Evolutionary conservation across 75 land plant species (phyloP).

Genomic region (Picea sitchensis): DNA sequence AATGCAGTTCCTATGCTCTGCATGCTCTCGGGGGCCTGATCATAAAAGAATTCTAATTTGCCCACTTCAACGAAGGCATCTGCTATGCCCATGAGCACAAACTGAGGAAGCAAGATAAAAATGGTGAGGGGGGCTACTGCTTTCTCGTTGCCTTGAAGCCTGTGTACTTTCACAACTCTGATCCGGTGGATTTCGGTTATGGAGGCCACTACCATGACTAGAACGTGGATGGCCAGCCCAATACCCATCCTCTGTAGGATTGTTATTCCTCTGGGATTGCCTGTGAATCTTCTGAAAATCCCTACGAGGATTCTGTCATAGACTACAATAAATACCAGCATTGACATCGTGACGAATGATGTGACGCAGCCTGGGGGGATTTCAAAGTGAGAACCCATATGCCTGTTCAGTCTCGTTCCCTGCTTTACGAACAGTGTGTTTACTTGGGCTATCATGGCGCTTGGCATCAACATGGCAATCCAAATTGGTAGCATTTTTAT

Average conservation of each 20-base stretch:
- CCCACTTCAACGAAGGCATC: slow-evolving; percentile 77
- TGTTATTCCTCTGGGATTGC: slow-evolving; percentile 49
- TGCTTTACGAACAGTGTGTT: slow-evolving; percentile 65
- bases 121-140: slow-evolving; percentile 66
- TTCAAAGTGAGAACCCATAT: slow-evolving; percentile 31
- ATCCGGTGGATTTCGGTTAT: slow-evolving; percentile 28
- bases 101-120: slow-evolving; percentile 80
- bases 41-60: slow-evolving; percentile 83
- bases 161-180: slow-evolving; percentile 14
- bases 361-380: slow-evolving; percentile 56
- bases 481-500: slow-evolving; percentile 50
- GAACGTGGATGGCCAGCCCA: slow-evolving; percentile 34
- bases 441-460: slow-evolving; percentile 43
- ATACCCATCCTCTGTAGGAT: slow-evolving; percentile 48
- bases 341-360: slow-evolving; percentile 38
- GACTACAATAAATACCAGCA: slow-evolving; percentile 36
- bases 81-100: slow-evolving; percentile 56
- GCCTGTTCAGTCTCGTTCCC: slow-evolving; percentile 49
- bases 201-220: slow-evolving; percentile 25
- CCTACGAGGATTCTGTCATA: slow-evolving; percentile 57
- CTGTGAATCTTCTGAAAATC: slow-evolving; percentile 28
- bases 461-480: slow-evolving; percentile 37
- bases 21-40: slow-evolving; percentile 81
- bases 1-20: slow-evolving; percentile 85
- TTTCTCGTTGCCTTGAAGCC: slow-evolving; percentile 20